Base-by-base conservation (phyloP, 176 grass and related monocot genomes). In the Hordeum vulgare region DNA sequence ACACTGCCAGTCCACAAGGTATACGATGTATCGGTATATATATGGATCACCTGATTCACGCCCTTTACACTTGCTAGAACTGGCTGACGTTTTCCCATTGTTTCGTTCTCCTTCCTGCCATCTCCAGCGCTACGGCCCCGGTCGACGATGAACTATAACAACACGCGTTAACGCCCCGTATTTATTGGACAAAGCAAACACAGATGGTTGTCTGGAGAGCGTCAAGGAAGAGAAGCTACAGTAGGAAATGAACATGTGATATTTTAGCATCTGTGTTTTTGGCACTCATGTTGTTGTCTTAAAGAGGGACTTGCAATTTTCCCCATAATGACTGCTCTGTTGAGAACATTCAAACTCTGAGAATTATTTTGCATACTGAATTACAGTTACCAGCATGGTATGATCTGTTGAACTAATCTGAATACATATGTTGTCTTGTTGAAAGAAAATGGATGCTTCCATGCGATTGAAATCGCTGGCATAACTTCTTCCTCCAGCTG, bases 1-100 rank as follows among this genome's bases (percentile, higher is more conserved):
- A 75, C 93, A 96, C 67, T 98, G 96, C 45, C 83, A 4, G 17
- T 62, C 82, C 28, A 64, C 81, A 56, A 88, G 91, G 96, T 96
- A 91, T 64, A 18, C 26, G 44, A 60, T 59, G 18, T 72, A 34
- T 56, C 21, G 27, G 10, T 12, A 11, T 34, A 59, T 8, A 68
- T 5, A 76, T 15, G 18, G 67, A 76, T 51, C 31, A 51, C 20
- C 9, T 53, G 28, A n/a, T 67, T 80, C 3, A 4, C 39, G 35
- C 5, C 49, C 13, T 18, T 65, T 66, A 21, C 21, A 45, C 77
- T 25, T 51, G 11, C 17, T 36, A 18, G 7, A 49, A 25, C 13
- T 26, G 8, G 6, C 20, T 64, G 17, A 64, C 5, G 36, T 14
- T 17, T 26, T 18, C 23, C 7, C 21, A 24, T 8, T 0, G 0